A percentile compares a stretch with the other conserved stretches of the same genome.
Evolutionary conservation across 768 basidiomycete species (phyloP).

Genomic region (Podaxis pistillaris): DNA sequence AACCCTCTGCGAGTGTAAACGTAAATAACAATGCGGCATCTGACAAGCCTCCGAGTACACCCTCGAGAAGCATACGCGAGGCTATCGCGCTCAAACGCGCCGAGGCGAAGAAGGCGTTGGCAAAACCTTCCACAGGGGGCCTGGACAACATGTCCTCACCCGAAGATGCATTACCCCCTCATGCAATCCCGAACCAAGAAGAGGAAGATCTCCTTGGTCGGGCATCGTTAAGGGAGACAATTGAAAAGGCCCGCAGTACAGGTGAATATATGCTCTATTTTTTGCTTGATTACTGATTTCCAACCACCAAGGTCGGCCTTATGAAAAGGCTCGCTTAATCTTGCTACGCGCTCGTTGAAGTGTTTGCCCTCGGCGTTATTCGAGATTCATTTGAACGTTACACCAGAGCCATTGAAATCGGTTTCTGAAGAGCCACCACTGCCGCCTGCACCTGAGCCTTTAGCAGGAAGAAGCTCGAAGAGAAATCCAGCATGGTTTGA

Average conservation of each 20-base stretch:
- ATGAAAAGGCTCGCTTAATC: slow-evolving; percentile 61
- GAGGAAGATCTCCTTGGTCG: slow-evolving; percentile 62
- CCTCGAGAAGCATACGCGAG: slow-evolving; percentile 61
- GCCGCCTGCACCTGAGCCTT: slow-evolving; percentile 34
- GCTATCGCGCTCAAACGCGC: slow-evolving; percentile 79
- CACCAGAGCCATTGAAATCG: slow-evolving; percentile 64
- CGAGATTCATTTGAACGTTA: slow-evolving; percentile 76
- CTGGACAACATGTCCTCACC: slow-evolving; percentile 38
- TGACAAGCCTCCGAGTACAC: slow-evolving; percentile 11
- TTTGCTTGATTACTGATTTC: slow-evolving; percentile 38
- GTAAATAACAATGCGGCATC: slow-evolving; percentile 2
- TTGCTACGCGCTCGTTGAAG: slow-evolving; percentile 68
- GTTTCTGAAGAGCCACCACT: slow-evolving; percentile 60
- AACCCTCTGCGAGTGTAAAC: slow-evolving; percentile 21
- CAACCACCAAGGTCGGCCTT: slow-evolving; percentile 39
- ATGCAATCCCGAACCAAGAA: slow-evolving; percentile 28
- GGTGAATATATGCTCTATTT: slow-evolving; percentile 45
- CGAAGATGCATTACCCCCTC: slow-evolving; percentile 47
- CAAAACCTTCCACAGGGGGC: slow-evolving; percentile 23
- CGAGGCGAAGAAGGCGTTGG: slow-evolving; percentile 65
- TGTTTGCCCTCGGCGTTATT: slow-evolving; percentile 79
- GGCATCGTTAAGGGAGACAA: slow-evolving; percentile 67
- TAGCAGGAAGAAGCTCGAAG: slow-evolving; percentile 39
- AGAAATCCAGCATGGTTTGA: slow-evolving; percentile 74
- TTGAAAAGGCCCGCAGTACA: slow-evolving; percentile 74